Evolutionary conservation across 345 rosid genomes (phyloP).

Genomic region (Trapa incisa): DNA sequence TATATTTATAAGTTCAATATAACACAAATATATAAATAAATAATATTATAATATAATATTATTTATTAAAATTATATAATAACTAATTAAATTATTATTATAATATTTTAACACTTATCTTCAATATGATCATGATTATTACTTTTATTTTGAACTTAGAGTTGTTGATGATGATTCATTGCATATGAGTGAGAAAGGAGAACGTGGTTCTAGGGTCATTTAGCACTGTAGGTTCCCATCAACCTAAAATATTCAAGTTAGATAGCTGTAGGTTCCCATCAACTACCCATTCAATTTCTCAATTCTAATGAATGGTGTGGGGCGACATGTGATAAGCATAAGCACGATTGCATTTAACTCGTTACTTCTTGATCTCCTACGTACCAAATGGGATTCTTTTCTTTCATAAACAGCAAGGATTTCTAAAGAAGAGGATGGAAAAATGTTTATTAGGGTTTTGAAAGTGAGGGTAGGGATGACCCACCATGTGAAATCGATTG

Average conservation of each 20-base stretch:
- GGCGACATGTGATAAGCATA: neutral
- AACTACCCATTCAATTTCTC: neutral
- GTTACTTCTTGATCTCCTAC: neutral
- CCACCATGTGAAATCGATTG: constrained; percentile 21
- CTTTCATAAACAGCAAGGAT: neutral
- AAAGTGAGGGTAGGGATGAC: constrained; percentile 1
- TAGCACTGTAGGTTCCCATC: neutral
- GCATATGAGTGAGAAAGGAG: no score
- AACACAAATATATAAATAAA: no score
- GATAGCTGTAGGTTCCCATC: neutral
- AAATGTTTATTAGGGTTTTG: neutral
- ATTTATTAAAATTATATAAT: no score
- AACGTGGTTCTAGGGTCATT: no score
- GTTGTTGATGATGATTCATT: no score
- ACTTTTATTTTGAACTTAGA: no score
- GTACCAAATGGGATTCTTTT: no score
- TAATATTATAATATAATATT: no score
- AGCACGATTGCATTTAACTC: neutral
- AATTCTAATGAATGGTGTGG: neutral
- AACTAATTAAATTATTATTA: no score
- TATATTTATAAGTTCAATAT: no score
- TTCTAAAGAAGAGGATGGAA: neutral
- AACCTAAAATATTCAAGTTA: neutral
- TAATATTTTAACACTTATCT: no score
- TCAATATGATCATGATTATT: no score